Conservation (phyloP, 495 filamentous ascomycete genomes). For the Talaromyces liani region DNA sequence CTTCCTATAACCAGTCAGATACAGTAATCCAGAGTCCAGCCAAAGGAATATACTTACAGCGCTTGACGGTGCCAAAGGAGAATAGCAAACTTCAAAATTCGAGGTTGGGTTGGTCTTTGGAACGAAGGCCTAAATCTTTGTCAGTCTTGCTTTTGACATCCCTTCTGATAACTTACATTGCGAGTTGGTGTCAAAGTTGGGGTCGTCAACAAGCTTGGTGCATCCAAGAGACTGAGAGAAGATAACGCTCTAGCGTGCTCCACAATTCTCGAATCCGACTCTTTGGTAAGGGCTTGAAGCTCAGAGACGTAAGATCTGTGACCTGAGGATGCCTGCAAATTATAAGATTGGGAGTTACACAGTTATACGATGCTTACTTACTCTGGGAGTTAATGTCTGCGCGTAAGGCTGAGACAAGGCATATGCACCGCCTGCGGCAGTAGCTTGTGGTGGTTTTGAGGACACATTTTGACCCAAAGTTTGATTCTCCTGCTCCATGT, state of each 20-base stretch:
- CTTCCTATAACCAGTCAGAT: not conserved
- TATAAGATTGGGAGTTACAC: not conserved
- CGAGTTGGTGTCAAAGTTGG: not conserved
- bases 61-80: not conserved
- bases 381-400: not conserved
- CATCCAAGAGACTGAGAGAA: constrained; percentile 4
- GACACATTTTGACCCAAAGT: not conserved
- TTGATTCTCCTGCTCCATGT: constrained; percentile 5
- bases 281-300: not conserved
- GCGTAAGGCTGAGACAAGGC: not conserved
- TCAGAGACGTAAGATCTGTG: not conserved
- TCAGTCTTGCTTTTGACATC: not conserved
- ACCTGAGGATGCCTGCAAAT: not conserved
- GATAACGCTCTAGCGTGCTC: not conserved
- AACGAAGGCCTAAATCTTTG: not conserved
- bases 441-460: not conserved
- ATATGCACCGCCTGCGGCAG: not conserved
- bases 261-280: not conserved
- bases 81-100: not conserved
- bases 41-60: not conserved
- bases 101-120: not conserved
- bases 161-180: not conserved
- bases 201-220: not conserved
- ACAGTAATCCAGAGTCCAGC: not conserved
- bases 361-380: not conserved